phyloP scores from a whole-genome alignment of 768 basidiomycete genomes.

The Boletellus ananiceps region DNA sequence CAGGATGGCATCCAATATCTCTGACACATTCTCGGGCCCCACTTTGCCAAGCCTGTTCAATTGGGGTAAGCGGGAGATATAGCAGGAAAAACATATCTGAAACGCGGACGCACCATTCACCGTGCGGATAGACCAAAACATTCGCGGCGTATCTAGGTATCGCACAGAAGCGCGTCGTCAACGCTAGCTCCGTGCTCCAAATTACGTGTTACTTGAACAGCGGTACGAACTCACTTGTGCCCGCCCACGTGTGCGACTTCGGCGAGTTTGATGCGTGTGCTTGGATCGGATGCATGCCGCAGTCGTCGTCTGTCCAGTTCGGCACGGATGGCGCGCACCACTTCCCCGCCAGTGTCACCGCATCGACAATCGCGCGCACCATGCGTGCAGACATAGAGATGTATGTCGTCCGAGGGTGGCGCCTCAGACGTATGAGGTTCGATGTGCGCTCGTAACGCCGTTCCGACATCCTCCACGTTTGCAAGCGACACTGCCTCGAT shows the following conservation, averaged over 20 bases:
- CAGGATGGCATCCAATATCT: conserved; percentile 45
- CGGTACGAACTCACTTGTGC: conserved; percentile 56
- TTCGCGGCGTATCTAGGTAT: conserved; percentile 60
- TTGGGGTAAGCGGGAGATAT: not conserved
- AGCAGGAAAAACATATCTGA: not conserved
- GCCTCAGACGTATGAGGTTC: conserved; percentile 23
- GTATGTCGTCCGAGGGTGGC: conserved; percentile 24
- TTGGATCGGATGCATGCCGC: conserved; percentile 21
- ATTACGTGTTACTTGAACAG: not conserved
- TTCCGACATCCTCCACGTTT: conserved; percentile 48
- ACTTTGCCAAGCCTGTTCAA: conserved; percentile 60
- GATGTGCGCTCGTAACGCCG: conserved; percentile 30
- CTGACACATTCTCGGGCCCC: conserved; percentile 51
- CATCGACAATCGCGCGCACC: conserved; percentile 77
- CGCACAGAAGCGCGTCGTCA: not conserved
- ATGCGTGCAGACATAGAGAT: conserved; percentile 76
- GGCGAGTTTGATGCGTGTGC: conserved; percentile 43
- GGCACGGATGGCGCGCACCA: conserved; percentile 49
- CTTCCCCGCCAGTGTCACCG: conserved; percentile 55
- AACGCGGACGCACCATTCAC: conserved; percentile 55
- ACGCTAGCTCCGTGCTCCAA: not conserved
- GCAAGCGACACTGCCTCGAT: conserved; percentile 45
- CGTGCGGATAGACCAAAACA: conserved; percentile 61
- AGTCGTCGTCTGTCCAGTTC: conserved; percentile 44
- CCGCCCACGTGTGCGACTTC: conserved; percentile 81